Base-by-base conservation (phyloP, 1,139 yeast genomes). In the Pichia cactophila region DNA sequence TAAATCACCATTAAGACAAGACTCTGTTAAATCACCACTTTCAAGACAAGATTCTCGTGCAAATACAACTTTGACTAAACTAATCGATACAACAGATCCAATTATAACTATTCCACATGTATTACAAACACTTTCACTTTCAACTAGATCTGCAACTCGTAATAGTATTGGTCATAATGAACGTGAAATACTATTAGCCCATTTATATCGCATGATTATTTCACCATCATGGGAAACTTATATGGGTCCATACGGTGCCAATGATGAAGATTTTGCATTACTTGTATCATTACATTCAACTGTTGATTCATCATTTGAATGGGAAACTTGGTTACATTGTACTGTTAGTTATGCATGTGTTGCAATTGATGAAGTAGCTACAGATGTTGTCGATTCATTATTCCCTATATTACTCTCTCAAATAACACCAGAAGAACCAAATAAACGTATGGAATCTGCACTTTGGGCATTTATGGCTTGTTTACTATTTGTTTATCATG, bases 291-390 rank as follows among this genome's bases (percentile, higher is more conserved):
- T 49, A 16, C 26, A 36, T 20, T 37, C 45, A 12, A 20, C 41
- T 59, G 31, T 57, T 66, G 26, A 66, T 75, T 38, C 64, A 63
- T 50, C 54, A 54, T 29, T 65, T 67, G 44, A 81, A 76, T 57
- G 73, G 73, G 54, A 54, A 23, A 44, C 38, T 10, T 52, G 55
- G 55, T 68, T 63, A 57, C 66, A 79, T 53, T 67, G 76, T n/a
- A 53, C 70, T 17, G 65, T 72, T 42, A 73, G 77, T 1, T 67
- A 77, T 46, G 63, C 73, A 28, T 69, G 69, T 26, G 71, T 78
- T 50, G 78, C 77, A 56, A 68, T 75, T 28, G 81, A 78, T 51
- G 81, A 77, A 50, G 75, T 75, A 55, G 75, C 80, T 16, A 68
- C 67, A n/a, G 65, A 73, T 49, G 71, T 71, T 5, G 65, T 74